Evolutionary conservation across 805 yeast genomes (phyloP).

Genomic region (Candida andamanensis): DNA sequence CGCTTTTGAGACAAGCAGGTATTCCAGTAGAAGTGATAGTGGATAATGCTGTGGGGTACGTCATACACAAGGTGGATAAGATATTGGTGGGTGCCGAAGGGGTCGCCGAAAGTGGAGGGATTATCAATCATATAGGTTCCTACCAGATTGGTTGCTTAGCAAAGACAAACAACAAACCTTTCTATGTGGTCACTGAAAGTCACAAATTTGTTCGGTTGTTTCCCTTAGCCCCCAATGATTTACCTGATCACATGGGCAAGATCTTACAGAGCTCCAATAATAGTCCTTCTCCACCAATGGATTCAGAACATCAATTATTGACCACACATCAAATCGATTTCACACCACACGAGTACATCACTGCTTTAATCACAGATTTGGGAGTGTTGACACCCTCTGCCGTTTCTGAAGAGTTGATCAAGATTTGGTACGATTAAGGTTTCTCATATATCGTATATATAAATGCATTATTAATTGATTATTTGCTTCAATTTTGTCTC

Average conservation of each 20-base stretch:
- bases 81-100: slow-evolving; percentile 98
- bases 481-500: slow-evolving; percentile 18
- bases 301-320: slow-evolving; percentile 11
- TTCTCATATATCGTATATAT: no score
- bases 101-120: slow-evolving; percentile 98
- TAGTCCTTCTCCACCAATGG: slow-evolving; percentile 9
- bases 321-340: slow-evolving; percentile 61
- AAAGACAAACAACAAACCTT: slow-evolving; percentile 83
- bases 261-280: slow-evolving; percentile 16
- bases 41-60: slow-evolving; percentile 91
- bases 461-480: background rate
- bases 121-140: slow-evolving; percentile 90
- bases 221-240: slow-evolving; percentile 89
- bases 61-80: slow-evolving; percentile 86
- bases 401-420: slow-evolving; percentile 95
- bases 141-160: slow-evolving; percentile 94
- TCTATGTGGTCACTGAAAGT: slow-evolving; percentile 89
- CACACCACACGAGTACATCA: slow-evolving; percentile 92
- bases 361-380: slow-evolving; percentile 92
- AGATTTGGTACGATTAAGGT: slow-evolving; percentile 91
- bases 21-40: slow-evolving; percentile 86
- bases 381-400: slow-evolving; percentile 98
- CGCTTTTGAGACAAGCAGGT: slow-evolving; percentile 57
- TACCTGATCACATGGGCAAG: slow-evolving; percentile 48
- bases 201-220: slow-evolving; percentile 96